Conservation (phyloP, 331 rosid species). For the Dryas integrifolia region DNA sequence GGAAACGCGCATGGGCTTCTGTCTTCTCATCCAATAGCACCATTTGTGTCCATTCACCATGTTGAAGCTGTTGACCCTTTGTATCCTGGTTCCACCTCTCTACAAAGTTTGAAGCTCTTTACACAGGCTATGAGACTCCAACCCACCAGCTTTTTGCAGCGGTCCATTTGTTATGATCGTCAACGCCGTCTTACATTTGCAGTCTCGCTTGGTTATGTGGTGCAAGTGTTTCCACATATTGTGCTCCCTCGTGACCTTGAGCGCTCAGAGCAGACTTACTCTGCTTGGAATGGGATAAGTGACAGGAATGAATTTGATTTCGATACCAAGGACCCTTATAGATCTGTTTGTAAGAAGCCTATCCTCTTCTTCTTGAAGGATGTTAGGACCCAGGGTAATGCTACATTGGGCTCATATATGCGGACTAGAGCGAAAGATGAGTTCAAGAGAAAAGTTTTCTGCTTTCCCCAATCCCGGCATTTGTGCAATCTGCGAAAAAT, state of each 20-base stretch:
- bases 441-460: constrained; percentile 54
- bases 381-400: constrained; percentile 45
- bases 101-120: constrained; percentile 67
- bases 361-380: constrained; percentile 55
- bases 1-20: constrained; percentile 74
- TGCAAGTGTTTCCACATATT: constrained; percentile 60
- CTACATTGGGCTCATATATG: constrained; percentile 55
- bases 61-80: constrained; percentile 71
- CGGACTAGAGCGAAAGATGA: constrained; percentile 48
- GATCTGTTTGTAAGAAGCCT: constrained; percentile 65
- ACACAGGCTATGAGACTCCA: constrained; percentile 63
- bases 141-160: constrained; percentile 64
- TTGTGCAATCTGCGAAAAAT: constrained; percentile 45
- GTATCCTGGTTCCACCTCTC: constrained; percentile 63
- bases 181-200: constrained; percentile 49
- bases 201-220: constrained; percentile 64
- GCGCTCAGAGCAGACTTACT: constrained; percentile 70
- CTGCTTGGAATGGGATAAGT: constrained; percentile 73
- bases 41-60: constrained; percentile 77
- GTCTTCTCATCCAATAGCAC: constrained; percentile 76
- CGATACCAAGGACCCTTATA: constrained; percentile 62
- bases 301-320: constrained; percentile 62
- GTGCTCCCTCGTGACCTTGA: constrained; percentile 71
- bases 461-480: constrained; percentile 53
- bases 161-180: constrained; percentile 61